Percentiles rank a stretch among this genome's conserved stretches.
Evolutionary conservation across 2,329 filamentous ascomycete species (phyloP).

Genomic region (Neonectria ditissima): DNA sequence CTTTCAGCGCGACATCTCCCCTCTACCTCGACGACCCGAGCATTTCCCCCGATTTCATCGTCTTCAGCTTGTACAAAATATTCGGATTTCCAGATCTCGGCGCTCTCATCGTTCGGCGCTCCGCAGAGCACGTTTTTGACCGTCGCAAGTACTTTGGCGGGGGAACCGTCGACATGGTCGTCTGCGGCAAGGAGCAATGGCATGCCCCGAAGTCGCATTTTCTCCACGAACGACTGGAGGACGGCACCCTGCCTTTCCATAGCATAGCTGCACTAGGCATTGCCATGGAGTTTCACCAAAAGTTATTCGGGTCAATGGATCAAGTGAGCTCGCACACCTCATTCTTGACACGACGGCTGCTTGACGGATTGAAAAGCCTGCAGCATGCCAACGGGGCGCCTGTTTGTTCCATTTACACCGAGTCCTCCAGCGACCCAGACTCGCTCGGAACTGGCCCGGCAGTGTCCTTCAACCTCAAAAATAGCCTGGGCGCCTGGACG

Average conservation of each 20-base stretch:
- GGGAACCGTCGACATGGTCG: constrained; percentile 92
- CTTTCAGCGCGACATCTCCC: constrained; percentile 80
- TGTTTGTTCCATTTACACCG: constrained; percentile 76
- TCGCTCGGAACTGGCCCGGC: constrained; percentile 74
- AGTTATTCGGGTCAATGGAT: constrained; percentile 78
- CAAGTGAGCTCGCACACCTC: constrained; percentile 77
- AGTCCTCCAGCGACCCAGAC: constrained; percentile 31
- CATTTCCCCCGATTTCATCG: constrained; percentile 82
- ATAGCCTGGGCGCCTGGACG: constrained; percentile 77
- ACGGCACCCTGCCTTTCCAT: constrained; percentile 92
- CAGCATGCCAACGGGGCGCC: constrained; percentile 75
- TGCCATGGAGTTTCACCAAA: constrained; percentile 76
- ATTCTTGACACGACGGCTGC: constrained; percentile 71
- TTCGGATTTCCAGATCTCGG: constrained; percentile 96
- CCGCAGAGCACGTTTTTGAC: constrained; percentile 72
- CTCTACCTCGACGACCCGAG: constrained; percentile 75
- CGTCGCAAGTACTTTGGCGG: constrained; percentile 88
- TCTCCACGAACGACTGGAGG: constrained; percentile 86
- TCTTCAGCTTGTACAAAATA: constrained; percentile 95
- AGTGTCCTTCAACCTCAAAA: constrained; percentile 84
- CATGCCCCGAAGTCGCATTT: constrained; percentile 79
- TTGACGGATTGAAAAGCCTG: constrained; percentile 68
- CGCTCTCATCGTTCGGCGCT: constrained; percentile 82
- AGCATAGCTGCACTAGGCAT: constrained; percentile 85
- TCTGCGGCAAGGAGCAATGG: constrained; percentile 82